Conservation (phyloP, 176 grass and related monocot genomes). For the Aegilops tauschii region DNA sequence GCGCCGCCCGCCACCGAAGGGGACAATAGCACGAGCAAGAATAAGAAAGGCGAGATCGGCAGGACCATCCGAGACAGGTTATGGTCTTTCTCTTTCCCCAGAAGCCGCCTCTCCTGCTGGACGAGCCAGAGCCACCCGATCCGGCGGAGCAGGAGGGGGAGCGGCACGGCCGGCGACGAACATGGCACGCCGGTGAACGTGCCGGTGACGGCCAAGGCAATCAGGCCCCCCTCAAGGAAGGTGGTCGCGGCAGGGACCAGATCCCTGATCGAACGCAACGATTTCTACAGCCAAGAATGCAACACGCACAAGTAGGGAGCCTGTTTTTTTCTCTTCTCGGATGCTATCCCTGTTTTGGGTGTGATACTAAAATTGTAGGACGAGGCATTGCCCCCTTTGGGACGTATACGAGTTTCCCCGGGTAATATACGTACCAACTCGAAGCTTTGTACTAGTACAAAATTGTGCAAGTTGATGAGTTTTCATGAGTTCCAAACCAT, state of each 20-base stretch:
- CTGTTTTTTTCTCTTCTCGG: neutral
- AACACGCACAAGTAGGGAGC: conserved; percentile 32
- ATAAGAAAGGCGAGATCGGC: neutral
- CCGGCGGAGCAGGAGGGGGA: conserved; percentile 11
- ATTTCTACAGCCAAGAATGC: conserved; percentile 52
- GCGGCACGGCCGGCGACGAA: neutral
- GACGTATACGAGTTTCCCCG: neutral
- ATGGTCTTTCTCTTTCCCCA: neutral
- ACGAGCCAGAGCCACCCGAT: neutral
- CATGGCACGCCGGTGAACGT: neutral
- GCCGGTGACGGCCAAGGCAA: neutral
- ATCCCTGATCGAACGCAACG: conserved; percentile 47
- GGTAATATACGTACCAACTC: neutral
- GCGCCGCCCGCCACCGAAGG: neutral
- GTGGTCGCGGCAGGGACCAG: neutral
- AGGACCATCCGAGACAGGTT: conserved; percentile 13
- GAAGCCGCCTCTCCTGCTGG: conserved; percentile 20
- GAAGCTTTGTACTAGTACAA: neutral
- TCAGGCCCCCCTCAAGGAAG: neutral
- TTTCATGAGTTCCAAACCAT: neutral
- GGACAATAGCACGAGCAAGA: neutral
- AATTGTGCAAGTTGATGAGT: neutral
- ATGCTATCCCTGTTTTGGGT: neutral
- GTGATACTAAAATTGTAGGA: neutral
- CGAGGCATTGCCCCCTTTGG: neutral